These are phyloP conservation scores for Thuidium tamariscinum DNA, from an alignment of 225 moss, liverwort and hornwort species.

Conservation along the genomic window DNA sequence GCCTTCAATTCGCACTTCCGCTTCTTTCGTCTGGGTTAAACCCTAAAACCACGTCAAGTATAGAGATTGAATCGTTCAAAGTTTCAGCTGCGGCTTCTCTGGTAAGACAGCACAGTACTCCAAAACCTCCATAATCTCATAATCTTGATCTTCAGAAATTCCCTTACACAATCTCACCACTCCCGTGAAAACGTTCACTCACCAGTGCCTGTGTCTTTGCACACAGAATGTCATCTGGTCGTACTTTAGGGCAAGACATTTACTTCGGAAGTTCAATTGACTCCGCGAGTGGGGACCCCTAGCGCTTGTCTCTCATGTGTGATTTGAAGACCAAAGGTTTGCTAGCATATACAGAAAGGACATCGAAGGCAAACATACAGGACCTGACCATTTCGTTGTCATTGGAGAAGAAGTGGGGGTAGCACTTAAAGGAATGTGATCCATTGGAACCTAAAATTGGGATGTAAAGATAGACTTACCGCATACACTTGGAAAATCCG, in stretches of 20 bases:
- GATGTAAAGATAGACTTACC: constrained; percentile 22
- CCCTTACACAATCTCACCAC: neutral
- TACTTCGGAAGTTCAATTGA: neutral
- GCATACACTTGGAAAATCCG: constrained; percentile 95
- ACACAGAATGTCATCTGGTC: neutral
- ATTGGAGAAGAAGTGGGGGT: neutral
- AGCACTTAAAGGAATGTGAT: neutral
- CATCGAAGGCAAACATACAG: neutral
- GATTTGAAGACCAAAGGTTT: neutral
- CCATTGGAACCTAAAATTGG: neutral
- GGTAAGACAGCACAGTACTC: neutral
- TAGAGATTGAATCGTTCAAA: neutral
- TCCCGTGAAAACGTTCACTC: neutral
- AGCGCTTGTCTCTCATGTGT: neutral
- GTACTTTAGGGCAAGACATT: neutral
- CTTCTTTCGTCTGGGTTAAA: neutral
- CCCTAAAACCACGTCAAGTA: neutral
- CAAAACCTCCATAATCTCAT: neutral
- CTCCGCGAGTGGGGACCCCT: neutral
- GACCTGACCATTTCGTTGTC: neutral
- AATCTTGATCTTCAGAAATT: neutral
- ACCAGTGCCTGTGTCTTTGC: neutral
- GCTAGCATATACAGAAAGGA: neutral
- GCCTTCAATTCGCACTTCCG: neutral
- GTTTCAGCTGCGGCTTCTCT: neutral